Percentiles rank a stretch among this genome's conserved stretches.
These are phyloP conservation scores for Oryza australiensis DNA, from an alignment of 176 grass and related monocot genomes.

Conservation along the genomic window DNA sequence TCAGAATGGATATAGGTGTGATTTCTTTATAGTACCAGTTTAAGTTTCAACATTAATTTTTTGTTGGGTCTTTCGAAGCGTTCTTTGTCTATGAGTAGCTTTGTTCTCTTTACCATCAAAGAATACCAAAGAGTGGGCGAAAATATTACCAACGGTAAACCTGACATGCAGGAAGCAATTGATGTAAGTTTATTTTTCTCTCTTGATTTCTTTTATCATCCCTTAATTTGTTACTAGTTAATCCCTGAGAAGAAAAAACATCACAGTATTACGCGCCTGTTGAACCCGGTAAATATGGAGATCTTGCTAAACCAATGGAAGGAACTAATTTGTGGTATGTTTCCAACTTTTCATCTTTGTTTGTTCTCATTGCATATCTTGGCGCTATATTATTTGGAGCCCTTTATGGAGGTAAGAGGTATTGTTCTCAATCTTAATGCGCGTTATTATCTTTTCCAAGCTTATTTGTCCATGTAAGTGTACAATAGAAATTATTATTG, in stretches of 20 bases:
- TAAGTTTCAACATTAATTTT: background rate
- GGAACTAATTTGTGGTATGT: constrained; percentile 86
- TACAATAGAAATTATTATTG: too few relatives aligned
- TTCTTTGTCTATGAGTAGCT: background rate
- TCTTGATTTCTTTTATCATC: background rate
- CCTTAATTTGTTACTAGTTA: constrained; percentile 8
- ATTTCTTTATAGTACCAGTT: background rate
- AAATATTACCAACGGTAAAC: constrained; percentile 90
- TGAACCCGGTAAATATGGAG: constrained; percentile 63
- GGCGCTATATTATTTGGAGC: background rate
- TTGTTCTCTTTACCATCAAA: constrained; percentile 41
- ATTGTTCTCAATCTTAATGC: too few relatives aligned
- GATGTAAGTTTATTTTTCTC: constrained; percentile 68
- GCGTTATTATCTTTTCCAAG: too few relatives aligned
- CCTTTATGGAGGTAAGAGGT: too few relatives aligned
- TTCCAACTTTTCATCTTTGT: constrained; percentile 10
- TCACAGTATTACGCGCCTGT: constrained; percentile 73
- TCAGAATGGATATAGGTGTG: constrained; percentile 76
- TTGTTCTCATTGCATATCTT: background rate
- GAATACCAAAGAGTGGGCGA: constrained; percentile 78
- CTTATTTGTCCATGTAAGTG: too few relatives aligned
- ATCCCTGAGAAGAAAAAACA: constrained; percentile 17
- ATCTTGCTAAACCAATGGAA: constrained; percentile 77
- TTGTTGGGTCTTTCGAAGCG: background rate
- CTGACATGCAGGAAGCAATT: constrained; percentile 98